phyloP scores from a whole-genome alignment of 768 basidiomycete species.

The Peribolospora baueri region DNA sequence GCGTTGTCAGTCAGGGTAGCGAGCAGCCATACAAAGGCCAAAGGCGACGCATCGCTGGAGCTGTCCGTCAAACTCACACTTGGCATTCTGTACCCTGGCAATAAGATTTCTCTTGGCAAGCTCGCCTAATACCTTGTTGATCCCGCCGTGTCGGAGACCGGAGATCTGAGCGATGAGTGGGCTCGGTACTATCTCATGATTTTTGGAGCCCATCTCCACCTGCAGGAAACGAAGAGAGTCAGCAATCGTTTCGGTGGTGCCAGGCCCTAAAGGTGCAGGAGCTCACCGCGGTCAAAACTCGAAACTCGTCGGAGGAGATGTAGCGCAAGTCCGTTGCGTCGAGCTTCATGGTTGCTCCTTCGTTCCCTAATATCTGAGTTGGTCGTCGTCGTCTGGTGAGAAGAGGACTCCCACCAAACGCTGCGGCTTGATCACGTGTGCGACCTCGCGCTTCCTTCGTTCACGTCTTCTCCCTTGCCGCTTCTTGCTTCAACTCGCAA shows the following conservation, averaged over 20 bases:
- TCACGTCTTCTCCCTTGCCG: too few species aligned
- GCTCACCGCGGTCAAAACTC: conserved; percentile 76
- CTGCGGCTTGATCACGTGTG: too few species aligned
- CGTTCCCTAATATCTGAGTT: too few species aligned
- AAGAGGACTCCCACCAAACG: too few species aligned
- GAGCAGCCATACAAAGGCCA: neutral
- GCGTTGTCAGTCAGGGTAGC: neutral
- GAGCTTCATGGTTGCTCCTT: conserved; percentile 8
- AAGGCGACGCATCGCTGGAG: neutral
- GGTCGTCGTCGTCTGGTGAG: too few species aligned
- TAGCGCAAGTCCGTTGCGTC: conserved; percentile 51
- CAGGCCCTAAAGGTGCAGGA: neutral
- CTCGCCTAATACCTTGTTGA: conserved; percentile 72
- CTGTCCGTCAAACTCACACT: conserved; percentile 34
- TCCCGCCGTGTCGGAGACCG: conserved; percentile 70
- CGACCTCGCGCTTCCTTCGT: too few species aligned
- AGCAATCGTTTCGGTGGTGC: neutral
- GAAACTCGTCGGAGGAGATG: conserved; percentile 70
- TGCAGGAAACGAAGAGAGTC: conserved; percentile 16
- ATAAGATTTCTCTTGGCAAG: conserved; percentile 81
- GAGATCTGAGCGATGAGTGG: conserved; percentile 74
- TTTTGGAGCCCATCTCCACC: conserved; percentile 96
- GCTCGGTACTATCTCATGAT: conserved; percentile 85
- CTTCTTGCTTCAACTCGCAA: too few species aligned
- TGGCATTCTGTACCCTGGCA: conserved; percentile 66